Conservation (phyloP, 305 asterid species). For the Striga hermonthica region DNA sequence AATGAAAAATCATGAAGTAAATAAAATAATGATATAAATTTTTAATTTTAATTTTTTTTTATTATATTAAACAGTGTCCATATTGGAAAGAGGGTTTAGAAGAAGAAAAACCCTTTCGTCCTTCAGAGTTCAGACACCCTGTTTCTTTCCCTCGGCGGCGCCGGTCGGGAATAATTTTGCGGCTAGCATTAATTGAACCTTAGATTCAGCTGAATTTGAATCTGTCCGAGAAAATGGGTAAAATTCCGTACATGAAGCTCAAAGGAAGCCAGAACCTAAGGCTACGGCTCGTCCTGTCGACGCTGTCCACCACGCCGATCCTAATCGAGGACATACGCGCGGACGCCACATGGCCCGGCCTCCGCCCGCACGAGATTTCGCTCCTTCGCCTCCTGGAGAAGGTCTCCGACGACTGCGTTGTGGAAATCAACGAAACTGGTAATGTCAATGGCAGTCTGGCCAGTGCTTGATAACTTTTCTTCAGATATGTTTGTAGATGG, state of each 20-base stretch:
- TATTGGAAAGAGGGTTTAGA: no score
- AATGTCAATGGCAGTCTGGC: not conserved
- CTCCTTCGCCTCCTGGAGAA: slow-evolving; percentile 77
- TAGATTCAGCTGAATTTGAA: not conserved
- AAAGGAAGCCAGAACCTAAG: slow-evolving; percentile 74
- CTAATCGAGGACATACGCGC: slow-evolving; percentile 77
- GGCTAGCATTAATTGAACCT: not conserved
- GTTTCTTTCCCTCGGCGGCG: slow-evolving; percentile 14
- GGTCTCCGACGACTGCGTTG: slow-evolving; percentile 65
- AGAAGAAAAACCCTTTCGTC: not conserved
- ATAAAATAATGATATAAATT: no score
- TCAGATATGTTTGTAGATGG: no score
- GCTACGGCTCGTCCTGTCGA: slow-evolving; percentile 73
- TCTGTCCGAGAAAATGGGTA: slow-evolving; percentile 41
- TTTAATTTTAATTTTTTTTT: no score
- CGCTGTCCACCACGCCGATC: slow-evolving; percentile 74
- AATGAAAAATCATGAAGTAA: no score
- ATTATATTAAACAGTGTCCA: no score
- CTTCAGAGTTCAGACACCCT: not conserved
- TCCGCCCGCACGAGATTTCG: slow-evolving; percentile 70
- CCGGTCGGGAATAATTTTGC: not conserved
- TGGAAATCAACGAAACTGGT: slow-evolving; percentile 89
- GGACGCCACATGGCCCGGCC: slow-evolving; percentile 73
- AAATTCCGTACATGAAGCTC: slow-evolving; percentile 47
- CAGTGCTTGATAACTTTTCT: not conserved